A percentile compares a stretch with the other conserved stretches of the same genome.
These are phyloP conservation scores for Umbelopsis vinacea DNA, from an alignment of 192 early-diverging fungal species.

Conservation along the genomic window DNA sequence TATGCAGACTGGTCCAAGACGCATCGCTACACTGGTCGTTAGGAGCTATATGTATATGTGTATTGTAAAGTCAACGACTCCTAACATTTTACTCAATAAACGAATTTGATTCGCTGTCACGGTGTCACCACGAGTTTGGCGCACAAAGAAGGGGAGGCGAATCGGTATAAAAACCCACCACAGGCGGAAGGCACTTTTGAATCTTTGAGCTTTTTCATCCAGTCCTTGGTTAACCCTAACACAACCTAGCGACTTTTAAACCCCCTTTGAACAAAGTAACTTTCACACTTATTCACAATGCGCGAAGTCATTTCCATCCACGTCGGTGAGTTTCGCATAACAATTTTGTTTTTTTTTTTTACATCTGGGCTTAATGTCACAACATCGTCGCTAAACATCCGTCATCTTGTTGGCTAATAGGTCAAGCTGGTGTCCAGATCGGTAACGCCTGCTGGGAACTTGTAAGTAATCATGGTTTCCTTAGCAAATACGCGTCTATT, in stretches of 20 bases:
- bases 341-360: neutral
- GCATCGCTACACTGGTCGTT: constrained; percentile 61
- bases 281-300: constrained; percentile 48
- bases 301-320: constrained; percentile 84
- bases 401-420: neutral
- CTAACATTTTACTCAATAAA: neutral
- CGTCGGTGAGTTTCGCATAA: constrained; percentile 48
- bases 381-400: neutral
- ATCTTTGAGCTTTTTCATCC: neutral
- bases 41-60: constrained; percentile 24
- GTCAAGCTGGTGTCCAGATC: constrained; percentile 99
- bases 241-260: constrained; percentile 20
- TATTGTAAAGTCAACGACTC: constrained; percentile 14
- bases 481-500: neutral
- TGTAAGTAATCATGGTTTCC: constrained; percentile 42
- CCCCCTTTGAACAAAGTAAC: constrained; percentile 5
- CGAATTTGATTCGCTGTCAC: constrained; percentile 15
- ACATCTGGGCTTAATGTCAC: neutral
- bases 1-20: constrained; percentile 54
- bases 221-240: constrained; percentile 24
- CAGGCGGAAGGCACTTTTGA: neutral
- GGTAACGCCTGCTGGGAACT: constrained; percentile 99
- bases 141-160: neutral
- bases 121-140: constrained; percentile 16
- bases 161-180: constrained; percentile 13